These are phyloP conservation scores for Ceratocystis diversiconidia DNA, from an alignment of 2,329 filamentous ascomycete species.

Conservation along the genomic window DNA sequence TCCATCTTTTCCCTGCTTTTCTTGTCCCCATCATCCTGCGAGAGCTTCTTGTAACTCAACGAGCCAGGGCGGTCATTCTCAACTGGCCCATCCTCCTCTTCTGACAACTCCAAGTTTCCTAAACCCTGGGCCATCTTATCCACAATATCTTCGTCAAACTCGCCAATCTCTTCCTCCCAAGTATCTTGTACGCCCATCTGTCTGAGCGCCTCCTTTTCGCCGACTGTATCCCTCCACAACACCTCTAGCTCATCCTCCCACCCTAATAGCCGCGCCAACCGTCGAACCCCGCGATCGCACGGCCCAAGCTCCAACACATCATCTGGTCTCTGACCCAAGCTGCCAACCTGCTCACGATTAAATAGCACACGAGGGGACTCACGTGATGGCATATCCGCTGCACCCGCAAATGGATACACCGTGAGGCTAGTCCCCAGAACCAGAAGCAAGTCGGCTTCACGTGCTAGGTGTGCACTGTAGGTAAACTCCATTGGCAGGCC, in stretches of 20 bases:
- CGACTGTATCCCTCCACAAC: slow-evolving; percentile 56
- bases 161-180: slow-evolving; percentile 24
- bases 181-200: slow-evolving; percentile 28
- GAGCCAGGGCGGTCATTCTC: background rate
- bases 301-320: slow-evolving; percentile 74
- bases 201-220: slow-evolving; percentile 41
- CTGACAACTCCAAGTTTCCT: slow-evolving; percentile 25
- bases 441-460: slow-evolving; percentile 59
- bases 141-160: slow-evolving; percentile 32
- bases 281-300: slow-evolving; percentile 69
- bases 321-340: slow-evolving; percentile 60
- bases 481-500: slow-evolving; percentile 33
- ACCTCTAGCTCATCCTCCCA: slow-evolving; percentile 74
- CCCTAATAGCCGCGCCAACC: slow-evolving; percentile 63
- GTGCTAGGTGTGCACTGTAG: slow-evolving; percentile 31
- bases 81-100: slow-evolving; percentile 14
- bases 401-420: slow-evolving; percentile 76
- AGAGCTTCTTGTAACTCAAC: slow-evolving; percentile 9
- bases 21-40: background rate
- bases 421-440: slow-evolving; percentile 78
- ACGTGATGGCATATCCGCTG: slow-evolving; percentile 51
- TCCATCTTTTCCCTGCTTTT: background rate
- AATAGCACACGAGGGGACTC: slow-evolving; percentile 66
- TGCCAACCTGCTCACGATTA: slow-evolving; percentile 73
- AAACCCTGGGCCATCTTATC: slow-evolving; percentile 28